Base-by-base conservation (phyloP, 1,284 basidiomycete species). In the Cryptococcus amylolentus region DNA sequence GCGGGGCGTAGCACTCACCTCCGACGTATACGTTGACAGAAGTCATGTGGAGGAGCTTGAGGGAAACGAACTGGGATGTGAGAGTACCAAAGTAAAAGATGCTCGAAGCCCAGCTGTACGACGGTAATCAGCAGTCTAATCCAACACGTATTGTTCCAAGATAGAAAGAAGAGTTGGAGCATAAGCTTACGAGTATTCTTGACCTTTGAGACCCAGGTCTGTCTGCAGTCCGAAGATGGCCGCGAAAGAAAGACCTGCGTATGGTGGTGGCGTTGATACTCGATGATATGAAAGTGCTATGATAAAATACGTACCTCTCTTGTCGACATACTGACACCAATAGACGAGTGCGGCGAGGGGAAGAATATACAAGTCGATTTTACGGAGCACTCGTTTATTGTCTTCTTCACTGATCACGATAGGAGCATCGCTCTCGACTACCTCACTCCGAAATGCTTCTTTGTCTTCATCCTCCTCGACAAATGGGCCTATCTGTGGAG, bases 241-340 rank as follows among this genome's bases (percentile, higher is more conserved):
- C 8, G 64, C 61, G 38, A 60, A 63, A 7, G 61, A 55, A 14
- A 66, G 51, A 12, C 31, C 31, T 31, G 31, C 31, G 31, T 31
- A 10, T 6, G 31, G 5, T 31, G 5, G 10, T 31, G 31, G 10
- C 5, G 31, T 31, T 10, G 4, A 10, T 10, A 31, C 10, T 10
- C 10, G 31, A 10, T 31, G 31, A 31, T 7, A 31, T 31, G 7
- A 31, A 31, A 7, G 10, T 10, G 31, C 31, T 10, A 31, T 31
- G 31, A 10, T 7, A 4, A 31, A 31, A 31, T 6, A 10, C 31
- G 31, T 31, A 31, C 57, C 51, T 12, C 56, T 42, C 55, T 66
- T 66, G 50, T 66, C 64, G 37, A 63, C 54, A 46, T 66, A 60
- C 51, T 66, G 61, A 40, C 49, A 59, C 39, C 59, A 56, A 39